Conservation (phyloP, 257 asterid genomes). For the Solanum tarapatanum region DNA sequence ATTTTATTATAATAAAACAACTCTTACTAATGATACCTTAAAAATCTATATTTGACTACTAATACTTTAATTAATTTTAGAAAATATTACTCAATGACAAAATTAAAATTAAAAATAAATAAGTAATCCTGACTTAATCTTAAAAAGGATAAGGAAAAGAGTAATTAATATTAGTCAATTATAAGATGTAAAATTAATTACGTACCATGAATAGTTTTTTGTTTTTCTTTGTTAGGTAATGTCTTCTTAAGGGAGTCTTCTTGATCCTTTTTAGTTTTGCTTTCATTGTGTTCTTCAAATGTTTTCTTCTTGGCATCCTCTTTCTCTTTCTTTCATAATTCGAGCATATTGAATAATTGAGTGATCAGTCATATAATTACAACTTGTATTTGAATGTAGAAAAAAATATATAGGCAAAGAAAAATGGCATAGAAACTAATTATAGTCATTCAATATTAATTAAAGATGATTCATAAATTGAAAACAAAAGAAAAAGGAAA, state of each 20-base stretch:
- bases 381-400: not conserved
- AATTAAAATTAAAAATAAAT: not conserved
- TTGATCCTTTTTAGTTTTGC: not conserved
- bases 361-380: not conserved
- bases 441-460: not conserved
- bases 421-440: not conserved
- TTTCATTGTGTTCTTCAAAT: not conserved
- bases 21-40: not conserved
- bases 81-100: not conserved
- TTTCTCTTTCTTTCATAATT: not conserved
- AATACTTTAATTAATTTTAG: not conserved
- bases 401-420: not conserved
- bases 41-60: not conserved
- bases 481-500: not conserved
- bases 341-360: not conserved
- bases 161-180: not conserved
- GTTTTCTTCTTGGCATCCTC: not conserved
- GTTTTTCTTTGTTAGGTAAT: not conserved
- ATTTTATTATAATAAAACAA: not conserved
- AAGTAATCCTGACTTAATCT: not conserved
- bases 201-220: not conserved
- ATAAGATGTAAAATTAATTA: not conserved
- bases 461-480: not conserved
- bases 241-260: not conserved
- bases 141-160: not conserved